Evolutionary conservation across 345 rosid species (phyloP), one percentile per base, ranked within the genome.

Genomic region (Dipteronia sinensis): DNA sequence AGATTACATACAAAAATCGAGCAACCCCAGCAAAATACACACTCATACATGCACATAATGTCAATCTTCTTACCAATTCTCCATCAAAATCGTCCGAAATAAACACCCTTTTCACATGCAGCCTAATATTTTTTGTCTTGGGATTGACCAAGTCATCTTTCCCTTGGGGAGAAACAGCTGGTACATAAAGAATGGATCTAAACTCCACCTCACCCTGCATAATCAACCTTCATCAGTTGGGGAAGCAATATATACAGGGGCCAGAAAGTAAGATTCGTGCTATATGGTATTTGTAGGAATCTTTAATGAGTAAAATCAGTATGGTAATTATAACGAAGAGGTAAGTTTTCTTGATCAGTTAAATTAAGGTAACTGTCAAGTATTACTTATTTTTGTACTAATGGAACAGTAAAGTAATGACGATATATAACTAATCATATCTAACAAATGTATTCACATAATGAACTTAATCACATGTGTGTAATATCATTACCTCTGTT

Each of bases 51-150:
- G 67, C 64, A 59, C 3, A 20, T 25, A 34, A 73, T 61, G n/a
- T 19, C 59, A 69, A 40, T 81, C 67, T 59, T 12, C 94, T 87
- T 81, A 96, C 98, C 94, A 96, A 85, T 78, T 96, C 99, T 62
- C 98, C 99, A 80, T 96, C 99, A 78, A 96, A 96, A 85, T 96
- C 98, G 82, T 96, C 97, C 46, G 99, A 96, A 82, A 94, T 96
- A 82, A 94, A 94, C 70, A 92, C 98, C 84, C 98, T 88, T 79
- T 96, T 96, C 10, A 96, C 99, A 80, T 91, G 89, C 23, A 96
- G 97, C 88, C 97, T 92, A 77, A 96, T 96, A 80, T 94, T 96
- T 88, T 92, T 96, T 15, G 99, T 92, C 88, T 96, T 96, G 76
- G 97, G 93, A 85, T 92, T 96, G 78, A 85, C 65, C 9, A 96